A percentile compares a stretch with the other conserved stretches of the same genome.
phyloP scores from a whole-genome alignment of 805 yeast genomes.

The Komagataella kurtzmanii region DNA sequence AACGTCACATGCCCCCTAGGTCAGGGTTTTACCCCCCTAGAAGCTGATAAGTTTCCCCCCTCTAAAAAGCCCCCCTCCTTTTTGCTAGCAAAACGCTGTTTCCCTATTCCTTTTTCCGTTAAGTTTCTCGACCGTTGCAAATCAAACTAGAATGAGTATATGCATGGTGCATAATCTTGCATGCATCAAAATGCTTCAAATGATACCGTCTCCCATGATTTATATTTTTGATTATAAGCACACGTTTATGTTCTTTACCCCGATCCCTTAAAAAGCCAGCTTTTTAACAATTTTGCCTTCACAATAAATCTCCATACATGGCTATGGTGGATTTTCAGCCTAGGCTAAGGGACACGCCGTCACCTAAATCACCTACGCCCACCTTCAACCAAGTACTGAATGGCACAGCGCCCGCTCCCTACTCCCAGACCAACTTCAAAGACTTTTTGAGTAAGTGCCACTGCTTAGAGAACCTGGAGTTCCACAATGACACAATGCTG shows the following conservation, averaged over 20 bases:
- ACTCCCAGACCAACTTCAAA: conserved; percentile 14
- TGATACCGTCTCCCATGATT: background rate
- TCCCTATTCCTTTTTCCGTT: background rate
- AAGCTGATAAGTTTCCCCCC: background rate
- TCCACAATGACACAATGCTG: conserved; percentile 12
- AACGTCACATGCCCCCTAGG: background rate
- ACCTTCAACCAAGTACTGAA: conserved; percentile 13
- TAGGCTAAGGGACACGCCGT: background rate
- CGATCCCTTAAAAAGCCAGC: background rate
- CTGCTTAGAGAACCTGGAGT: conserved; percentile 21
- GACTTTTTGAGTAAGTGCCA: conserved; percentile 16
- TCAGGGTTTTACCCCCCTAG: background rate
- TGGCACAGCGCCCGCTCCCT: conserved; percentile 12
- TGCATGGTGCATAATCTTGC: background rate
- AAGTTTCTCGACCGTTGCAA: background rate
- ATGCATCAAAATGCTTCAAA: background rate
- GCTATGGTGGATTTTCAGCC: background rate
- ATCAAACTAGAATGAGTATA: background rate
- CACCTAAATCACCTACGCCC: conserved; percentile 8
- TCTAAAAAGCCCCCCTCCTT: background rate
- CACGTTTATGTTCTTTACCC: background rate
- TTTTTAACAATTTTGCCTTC: background rate
- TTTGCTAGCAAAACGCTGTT: background rate
- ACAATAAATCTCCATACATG: background rate
- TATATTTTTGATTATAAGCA: background rate